Evolutionary conservation across 1,284 basidiomycete genomes (phyloP).

Genomic region (Tilletia walkeri): DNA sequence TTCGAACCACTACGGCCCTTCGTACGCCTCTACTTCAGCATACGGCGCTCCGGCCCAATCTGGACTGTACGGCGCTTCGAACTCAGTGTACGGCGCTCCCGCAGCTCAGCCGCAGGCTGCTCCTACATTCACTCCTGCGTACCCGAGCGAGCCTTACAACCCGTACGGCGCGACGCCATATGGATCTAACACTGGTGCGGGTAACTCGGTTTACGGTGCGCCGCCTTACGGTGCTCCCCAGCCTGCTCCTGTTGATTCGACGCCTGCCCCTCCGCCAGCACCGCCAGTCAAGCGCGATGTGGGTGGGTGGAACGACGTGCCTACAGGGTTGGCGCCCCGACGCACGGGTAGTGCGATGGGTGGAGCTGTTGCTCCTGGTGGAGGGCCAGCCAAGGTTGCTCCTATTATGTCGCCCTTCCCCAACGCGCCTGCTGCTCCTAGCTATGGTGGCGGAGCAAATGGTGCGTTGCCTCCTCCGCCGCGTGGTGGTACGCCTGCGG

Average conservation of each 20-base stretch:
- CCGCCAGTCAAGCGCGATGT: constrained; percentile 64
- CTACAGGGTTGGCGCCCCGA: constrained; percentile 56
- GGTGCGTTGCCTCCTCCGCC: constrained; percentile 47
- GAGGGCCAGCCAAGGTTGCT: constrained; percentile 26
- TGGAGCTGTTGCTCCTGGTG: background rate
- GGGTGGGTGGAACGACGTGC: constrained; percentile 90
- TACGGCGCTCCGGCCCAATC: constrained; percentile 16
- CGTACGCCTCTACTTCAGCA: constrained; percentile 4
- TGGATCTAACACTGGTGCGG: constrained; percentile 53
- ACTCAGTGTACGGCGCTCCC: constrained; percentile 24
- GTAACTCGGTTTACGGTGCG: background rate
- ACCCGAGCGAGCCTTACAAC: constrained; percentile 5
- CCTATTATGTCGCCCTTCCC: constrained; percentile 84
- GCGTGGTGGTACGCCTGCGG: constrained; percentile 35
- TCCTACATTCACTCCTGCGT: constrained; percentile 7
- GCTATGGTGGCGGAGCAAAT: constrained; percentile 34
- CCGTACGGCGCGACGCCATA: constrained; percentile 36
- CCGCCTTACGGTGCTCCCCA: constrained; percentile 23
- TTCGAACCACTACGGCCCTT: constrained; percentile 9
- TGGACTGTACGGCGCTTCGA: constrained; percentile 18
- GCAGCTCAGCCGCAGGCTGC: constrained; percentile 15
- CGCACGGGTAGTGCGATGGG: constrained; percentile 44
- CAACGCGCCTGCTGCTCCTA: constrained; percentile 59
- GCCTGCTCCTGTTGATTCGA: constrained; percentile 6
- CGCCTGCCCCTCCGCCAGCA: constrained; percentile 49